A percentile compares a stretch with the other conserved stretches of the same genome.
Conservation (phyloP, 257 asterid genomes). For the Euphrasia confusa region DNA sequence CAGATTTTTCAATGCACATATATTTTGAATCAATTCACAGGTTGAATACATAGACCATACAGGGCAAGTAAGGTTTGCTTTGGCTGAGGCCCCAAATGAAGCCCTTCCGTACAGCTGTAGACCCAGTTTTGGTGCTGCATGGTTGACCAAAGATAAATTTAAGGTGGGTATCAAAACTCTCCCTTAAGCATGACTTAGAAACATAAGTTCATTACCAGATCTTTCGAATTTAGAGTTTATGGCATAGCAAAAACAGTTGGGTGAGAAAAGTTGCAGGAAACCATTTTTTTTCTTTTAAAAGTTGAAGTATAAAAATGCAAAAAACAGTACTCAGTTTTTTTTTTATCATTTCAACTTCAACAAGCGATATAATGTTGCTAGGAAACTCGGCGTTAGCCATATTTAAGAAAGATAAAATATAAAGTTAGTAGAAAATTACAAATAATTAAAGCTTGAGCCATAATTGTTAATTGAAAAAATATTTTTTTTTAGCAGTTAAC, state of each 20-base stretch:
- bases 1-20: constrained; percentile 9
- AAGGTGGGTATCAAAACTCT: constrained; percentile 42
- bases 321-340: too few species aligned
- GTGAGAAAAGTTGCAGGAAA: too few species aligned
- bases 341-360: too few species aligned
- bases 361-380: too few species aligned
- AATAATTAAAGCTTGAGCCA: too few species aligned
- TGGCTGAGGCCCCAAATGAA: constrained; percentile 92
- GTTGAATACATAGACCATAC: constrained; percentile 82
- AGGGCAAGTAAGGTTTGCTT: constrained; percentile 74
- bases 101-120: constrained; percentile 89
- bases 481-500: too few species aligned
- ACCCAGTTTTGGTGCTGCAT: constrained; percentile 87
- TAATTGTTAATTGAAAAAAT: too few species aligned
- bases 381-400: too few species aligned
- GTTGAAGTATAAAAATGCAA: too few species aligned
- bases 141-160: constrained; percentile 82
- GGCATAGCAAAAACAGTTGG: neutral
- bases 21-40: constrained; percentile 33
- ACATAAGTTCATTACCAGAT: constrained; percentile 2
- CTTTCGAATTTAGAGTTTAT: constrained; percentile 13
- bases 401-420: too few species aligned
- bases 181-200: constrained; percentile 18
- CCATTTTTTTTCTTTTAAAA: too few species aligned
- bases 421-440: too few species aligned